Conservation (phyloP, 257 asterid species). For the Lycium barbarum region DNA sequence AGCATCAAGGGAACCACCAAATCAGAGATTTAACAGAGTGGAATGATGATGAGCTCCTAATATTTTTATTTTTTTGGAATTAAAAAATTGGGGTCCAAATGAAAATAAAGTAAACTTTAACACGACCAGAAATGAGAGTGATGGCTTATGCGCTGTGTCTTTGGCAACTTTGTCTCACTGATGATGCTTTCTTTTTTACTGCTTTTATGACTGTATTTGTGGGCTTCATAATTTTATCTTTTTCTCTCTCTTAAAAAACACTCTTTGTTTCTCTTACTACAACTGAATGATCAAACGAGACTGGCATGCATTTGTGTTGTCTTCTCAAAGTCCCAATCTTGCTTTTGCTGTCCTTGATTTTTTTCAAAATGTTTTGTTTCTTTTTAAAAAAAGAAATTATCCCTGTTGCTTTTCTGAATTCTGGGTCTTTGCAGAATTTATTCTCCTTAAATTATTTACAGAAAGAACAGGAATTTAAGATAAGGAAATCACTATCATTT, state of each 20-base stretch:
- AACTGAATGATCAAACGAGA: conserved; percentile 41
- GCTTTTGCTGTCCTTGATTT: conserved; percentile 33
- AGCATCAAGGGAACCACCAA: conserved; percentile 88
- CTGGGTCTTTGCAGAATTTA: conserved; percentile 29
- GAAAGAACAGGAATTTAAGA: background rate
- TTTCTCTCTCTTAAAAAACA: conserved; percentile 30
- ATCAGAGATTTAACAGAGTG: conserved; percentile 65
- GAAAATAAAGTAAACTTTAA: conserved; percentile 29
- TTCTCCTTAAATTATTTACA: conserved; percentile 35
- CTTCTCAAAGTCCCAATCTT: conserved; percentile 39
- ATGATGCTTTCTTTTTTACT: conserved; percentile 33
- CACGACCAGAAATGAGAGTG: conserved; percentile 19
- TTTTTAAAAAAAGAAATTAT: background rate
- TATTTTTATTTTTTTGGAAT: background rate
- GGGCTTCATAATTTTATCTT: conserved; percentile 30
- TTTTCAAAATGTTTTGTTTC: conserved; percentile 22
- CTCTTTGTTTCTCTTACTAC: conserved; percentile 22
- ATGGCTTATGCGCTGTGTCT: conserved; percentile 39
- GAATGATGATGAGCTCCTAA: conserved; percentile 52
- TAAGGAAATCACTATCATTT: conserved; percentile 25
- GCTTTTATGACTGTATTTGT: conserved; percentile 37
- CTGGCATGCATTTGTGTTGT: conserved; percentile 68
- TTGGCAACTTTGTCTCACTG: conserved; percentile 40
- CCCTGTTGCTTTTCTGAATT: conserved; percentile 33
- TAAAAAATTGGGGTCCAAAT: conserved; percentile 46